Conservation (phyloP, 2,329 filamentous ascomycete genomes). For the Ophiognomonia clavigignenti-juglandacearum region DNA sequence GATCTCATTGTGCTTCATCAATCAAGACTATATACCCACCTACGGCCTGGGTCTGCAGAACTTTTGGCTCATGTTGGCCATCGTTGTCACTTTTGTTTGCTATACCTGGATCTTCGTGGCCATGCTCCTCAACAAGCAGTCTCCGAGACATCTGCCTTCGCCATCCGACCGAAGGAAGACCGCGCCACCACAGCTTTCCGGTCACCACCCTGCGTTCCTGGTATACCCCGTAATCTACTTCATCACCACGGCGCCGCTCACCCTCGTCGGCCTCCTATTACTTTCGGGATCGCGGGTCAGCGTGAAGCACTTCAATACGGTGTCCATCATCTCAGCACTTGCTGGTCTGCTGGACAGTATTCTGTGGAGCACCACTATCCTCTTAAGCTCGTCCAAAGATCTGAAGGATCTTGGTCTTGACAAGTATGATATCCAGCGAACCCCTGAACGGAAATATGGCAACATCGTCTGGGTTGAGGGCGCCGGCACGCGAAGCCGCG, state of each 20-base stretch:
- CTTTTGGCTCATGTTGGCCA: conserved; percentile 53
- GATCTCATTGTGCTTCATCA: neutral
- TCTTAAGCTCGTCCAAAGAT: conserved; percentile 33
- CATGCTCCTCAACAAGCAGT: conserved; percentile 23
- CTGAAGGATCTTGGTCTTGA: conserved; percentile 42
- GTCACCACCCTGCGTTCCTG: conserved; percentile 51
- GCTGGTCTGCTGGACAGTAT: conserved; percentile 51
- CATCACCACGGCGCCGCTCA: conserved; percentile 62
- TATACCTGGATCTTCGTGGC: conserved; percentile 37
- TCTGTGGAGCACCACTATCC: conserved; percentile 50
- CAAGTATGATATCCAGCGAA: conserved; percentile 47
- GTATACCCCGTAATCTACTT: conserved; percentile 67
- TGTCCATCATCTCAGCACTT: conserved; percentile 26
- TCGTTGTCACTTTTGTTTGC: conserved; percentile 32
- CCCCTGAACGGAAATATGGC: conserved; percentile 32
- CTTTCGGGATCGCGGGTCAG: conserved; percentile 41
- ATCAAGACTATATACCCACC: neutral
- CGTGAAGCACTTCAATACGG: neutral
- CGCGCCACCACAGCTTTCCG: conserved; percentile 23
- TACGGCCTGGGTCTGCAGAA: conserved; percentile 25
- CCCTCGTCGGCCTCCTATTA: conserved; percentile 53
- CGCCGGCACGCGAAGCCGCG: conserved; percentile 9
- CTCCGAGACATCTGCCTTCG: conserved; percentile 20
- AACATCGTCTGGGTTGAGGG: conserved; percentile 34
- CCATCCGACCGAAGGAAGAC: neutral